Conservation (phyloP, 768 basidiomycete species). For the Neoboletus magnificus region DNA sequence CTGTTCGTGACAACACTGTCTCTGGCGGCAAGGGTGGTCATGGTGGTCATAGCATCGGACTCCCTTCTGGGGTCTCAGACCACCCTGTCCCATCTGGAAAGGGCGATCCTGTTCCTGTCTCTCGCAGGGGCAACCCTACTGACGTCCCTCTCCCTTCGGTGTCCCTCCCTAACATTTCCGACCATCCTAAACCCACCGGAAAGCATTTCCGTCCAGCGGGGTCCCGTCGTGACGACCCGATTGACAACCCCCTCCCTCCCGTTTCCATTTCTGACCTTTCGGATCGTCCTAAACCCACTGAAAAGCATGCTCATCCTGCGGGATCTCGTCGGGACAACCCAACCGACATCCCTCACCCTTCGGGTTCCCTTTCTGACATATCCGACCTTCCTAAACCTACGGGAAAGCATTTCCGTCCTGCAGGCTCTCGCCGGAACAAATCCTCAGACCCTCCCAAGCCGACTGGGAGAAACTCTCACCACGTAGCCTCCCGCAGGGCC, state of each 20-base stretch:
- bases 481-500: not conserved
- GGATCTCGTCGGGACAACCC: too few relatives aligned
- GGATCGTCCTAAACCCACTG: not conserved
- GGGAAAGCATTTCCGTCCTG: not conserved
- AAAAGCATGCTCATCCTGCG: too few relatives aligned
- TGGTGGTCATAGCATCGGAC: not conserved
- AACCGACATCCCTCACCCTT: not conserved
- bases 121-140: not conserved
- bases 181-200: not conserved
- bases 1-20: not conserved
- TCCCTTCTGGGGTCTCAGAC: not conserved
- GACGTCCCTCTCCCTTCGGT: not conserved
- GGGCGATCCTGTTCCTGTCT: not conserved
- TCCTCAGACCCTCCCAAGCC: not conserved
- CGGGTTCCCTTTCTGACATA: not conserved
- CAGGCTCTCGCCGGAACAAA: too few relatives aligned
- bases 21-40: not conserved
- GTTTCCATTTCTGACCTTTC: not conserved
- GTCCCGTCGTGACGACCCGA: not conserved
- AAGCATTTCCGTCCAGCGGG: not conserved
- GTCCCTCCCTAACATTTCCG: not conserved
- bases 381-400: not conserved
- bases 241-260: not conserved
- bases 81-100: not conserved
- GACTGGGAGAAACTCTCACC: not conserved